phyloP scores from a whole-genome alignment of 2,329 filamentous ascomycete species.

The Diaporthe citriasiana region DNA sequence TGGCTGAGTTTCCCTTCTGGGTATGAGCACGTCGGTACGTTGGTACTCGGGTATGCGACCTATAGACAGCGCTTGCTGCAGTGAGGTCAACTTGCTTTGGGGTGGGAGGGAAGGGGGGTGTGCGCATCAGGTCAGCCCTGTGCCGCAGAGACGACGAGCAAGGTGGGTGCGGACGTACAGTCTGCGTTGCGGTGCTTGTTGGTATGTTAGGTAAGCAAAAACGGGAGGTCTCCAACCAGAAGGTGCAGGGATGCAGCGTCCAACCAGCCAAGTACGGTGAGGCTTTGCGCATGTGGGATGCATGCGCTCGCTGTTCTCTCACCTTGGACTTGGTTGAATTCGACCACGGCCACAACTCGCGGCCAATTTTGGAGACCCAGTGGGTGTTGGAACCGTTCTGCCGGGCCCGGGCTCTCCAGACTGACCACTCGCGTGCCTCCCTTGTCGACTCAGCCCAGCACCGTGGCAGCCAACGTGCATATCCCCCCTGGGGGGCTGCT shows the following conservation, averaged over 20 bases:
- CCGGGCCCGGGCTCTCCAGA: constrained; percentile 36
- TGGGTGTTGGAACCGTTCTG: constrained; percentile 21
- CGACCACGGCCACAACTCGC: constrained; percentile 23
- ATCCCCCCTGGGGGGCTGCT: constrained; percentile 2
- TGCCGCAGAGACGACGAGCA: not conserved
- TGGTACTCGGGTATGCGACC: constrained; percentile 8
- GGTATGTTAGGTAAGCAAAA: constrained; percentile 25
- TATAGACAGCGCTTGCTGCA: not conserved
- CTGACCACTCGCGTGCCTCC: constrained; percentile 22
- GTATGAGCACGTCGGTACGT: constrained; percentile 8
- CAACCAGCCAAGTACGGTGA: constrained; percentile 1
- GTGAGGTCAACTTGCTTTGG: constrained; percentile 10
- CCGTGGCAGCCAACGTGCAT: constrained; percentile 23
- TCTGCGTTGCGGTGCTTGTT: not conserved
- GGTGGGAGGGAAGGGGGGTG: not conserved
- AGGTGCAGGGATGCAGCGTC: not conserved
- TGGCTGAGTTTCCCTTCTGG: constrained; percentile 17
- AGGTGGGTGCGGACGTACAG: not conserved
- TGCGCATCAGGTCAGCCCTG: not conserved
- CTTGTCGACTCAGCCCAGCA: constrained; percentile 38
- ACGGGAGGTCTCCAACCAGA: constrained; percentile 14
- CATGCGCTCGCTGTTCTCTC: not conserved
- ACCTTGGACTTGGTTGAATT: constrained; percentile 14
- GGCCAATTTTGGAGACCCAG: constrained; percentile 10
- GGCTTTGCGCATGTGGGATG: constrained; percentile 17